A percentile compares a stretch with the other conserved stretches of the same genome.
Conservation (phyloP, 805 yeast genomes). For the Candida peoriensis region DNA sequence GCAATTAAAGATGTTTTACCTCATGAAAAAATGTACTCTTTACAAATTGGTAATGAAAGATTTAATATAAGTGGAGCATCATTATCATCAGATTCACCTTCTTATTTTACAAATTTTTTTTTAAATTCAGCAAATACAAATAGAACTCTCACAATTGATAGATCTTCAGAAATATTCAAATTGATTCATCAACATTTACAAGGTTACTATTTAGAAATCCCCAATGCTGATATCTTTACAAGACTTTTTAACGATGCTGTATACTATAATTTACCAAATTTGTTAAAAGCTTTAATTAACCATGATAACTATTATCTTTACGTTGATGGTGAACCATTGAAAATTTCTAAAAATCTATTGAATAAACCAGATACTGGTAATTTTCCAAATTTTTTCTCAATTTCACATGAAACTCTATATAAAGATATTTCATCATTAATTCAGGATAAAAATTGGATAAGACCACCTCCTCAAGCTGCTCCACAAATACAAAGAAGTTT, state of each 20-base stretch:
- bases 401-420: constrained; percentile 50
- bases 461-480: constrained; percentile 82
- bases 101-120: constrained; percentile 78
- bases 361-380: constrained; percentile 50
- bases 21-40: constrained; percentile 60
- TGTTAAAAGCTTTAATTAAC: constrained; percentile 43
- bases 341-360: constrained; percentile 52
- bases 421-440: constrained; percentile 42
- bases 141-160: constrained; percentile 57
- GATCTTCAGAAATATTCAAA: constrained; percentile 67
- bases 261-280: constrained; percentile 61
- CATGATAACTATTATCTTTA: constrained; percentile 46
- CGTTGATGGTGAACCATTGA: constrained; percentile 58
- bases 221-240: constrained; percentile 54
- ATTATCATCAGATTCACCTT: constrained; percentile 79
- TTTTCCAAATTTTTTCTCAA: constrained; percentile 68
- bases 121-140: constrained; percentile 29
- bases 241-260: constrained; percentile 64
- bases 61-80: constrained; percentile 80
- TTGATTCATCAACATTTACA: constrained; percentile 68
- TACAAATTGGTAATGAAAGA: constrained; percentile 62
- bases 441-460: constrained; percentile 37
- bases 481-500: constrained; percentile 30
- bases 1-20: constrained; percentile 53
- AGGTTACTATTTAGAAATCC: constrained; percentile 68